phyloP scores from a whole-genome alignment of 2,329 filamentous ascomycete species.

The Phaeophleospora eucalypticola region DNA sequence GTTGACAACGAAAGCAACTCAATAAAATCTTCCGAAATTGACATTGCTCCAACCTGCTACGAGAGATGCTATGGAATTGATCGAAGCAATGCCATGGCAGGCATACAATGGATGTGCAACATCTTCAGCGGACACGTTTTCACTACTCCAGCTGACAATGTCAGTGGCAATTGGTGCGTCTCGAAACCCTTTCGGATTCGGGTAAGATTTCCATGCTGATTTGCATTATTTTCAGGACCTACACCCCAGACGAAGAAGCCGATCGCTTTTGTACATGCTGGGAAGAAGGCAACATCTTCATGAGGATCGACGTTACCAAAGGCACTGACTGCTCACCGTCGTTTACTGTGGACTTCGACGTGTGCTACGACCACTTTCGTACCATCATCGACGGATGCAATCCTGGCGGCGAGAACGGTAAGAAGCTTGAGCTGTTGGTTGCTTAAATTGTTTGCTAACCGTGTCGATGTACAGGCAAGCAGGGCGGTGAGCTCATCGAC shows the following conservation, averaged over 20 bases:
- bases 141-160: background rate
- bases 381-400: constrained; percentile 7
- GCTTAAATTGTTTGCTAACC: constrained; percentile 8
- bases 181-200: background rate
- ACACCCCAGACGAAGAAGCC: background rate
- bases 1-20: background rate
- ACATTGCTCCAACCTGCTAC: background rate
- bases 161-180: background rate
- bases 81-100: background rate
- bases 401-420: background rate
- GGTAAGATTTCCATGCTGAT: background rate
- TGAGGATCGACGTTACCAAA: constrained; percentile 3
- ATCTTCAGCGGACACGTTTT: background rate
- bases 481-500: constrained; percentile 7
- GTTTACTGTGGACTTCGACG: background rate
- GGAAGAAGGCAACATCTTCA: constrained; percentile 5
- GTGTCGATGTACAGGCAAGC: constrained; percentile 7
- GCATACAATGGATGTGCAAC: background rate
- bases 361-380: constrained; percentile 5
- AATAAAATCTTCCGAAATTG: too few relatives aligned
- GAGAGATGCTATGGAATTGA: background rate
- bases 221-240: background rate
- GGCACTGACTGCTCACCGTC: background rate
- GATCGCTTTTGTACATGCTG: background rate
- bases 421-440: background rate